Percentiles rank a stretch among this genome's conserved stretches.
phyloP scores from a whole-genome alignment of 495 filamentous ascomycete species.

The Glonium stellatum region DNA sequence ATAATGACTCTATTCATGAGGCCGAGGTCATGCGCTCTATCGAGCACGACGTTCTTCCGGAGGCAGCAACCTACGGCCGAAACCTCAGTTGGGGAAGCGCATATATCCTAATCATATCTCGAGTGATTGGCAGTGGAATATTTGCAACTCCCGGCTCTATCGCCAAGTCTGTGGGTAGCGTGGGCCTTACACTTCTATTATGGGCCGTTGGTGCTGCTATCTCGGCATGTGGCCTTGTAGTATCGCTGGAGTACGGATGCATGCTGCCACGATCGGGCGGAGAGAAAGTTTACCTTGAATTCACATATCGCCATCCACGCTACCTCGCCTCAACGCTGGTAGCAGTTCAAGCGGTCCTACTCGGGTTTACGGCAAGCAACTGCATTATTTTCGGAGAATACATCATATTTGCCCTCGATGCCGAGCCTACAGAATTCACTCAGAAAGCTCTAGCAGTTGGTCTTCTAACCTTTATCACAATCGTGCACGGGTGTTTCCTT shows the following conservation, averaged over 20 bases:
- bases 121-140: constrained; percentile 69
- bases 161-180: constrained; percentile 57
- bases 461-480: constrained; percentile 26
- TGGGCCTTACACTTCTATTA: constrained; percentile 55
- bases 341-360: constrained; percentile 58
- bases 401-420: constrained; percentile 27
- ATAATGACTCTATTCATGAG: too few species aligned
- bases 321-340: constrained; percentile 64
- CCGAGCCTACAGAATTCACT: constrained; percentile 16
- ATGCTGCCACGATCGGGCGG: constrained; percentile 62
- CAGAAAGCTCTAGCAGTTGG: constrained; percentile 25
- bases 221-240: constrained; percentile 51
- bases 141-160: constrained; percentile 69
- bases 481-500: constrained; percentile 30
- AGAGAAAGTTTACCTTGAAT: constrained; percentile 72
- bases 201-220: constrained; percentile 60
- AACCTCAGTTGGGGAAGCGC: constrained; percentile 61
- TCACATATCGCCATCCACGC: constrained; percentile 59
- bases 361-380: constrained; percentile 56
- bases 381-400: constrained; percentile 33
- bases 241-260: constrained; percentile 63
- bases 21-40: constrained; percentile 28
- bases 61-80: constrained; percentile 56
- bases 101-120: constrained; percentile 68
- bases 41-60: constrained; percentile 55